Conservation (phyloP, 768 basidiomycete species). For the Russula griseocarnosa region DNA sequence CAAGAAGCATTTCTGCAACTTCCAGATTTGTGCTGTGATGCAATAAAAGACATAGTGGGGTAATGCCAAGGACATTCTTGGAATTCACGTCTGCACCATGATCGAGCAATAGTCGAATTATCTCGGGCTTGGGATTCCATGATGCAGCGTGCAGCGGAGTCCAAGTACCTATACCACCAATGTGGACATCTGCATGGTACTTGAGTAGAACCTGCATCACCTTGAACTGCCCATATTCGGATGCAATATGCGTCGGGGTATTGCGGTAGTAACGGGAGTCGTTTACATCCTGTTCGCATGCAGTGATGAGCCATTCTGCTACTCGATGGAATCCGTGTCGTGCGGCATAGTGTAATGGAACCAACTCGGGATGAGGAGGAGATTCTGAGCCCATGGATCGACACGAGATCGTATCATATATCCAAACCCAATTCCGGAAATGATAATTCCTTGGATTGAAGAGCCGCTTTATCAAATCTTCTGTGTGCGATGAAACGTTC, state of each 20-base stretch:
- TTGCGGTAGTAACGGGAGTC: neutral
- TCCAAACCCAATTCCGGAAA: no score
- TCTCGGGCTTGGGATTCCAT: neutral
- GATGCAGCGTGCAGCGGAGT: neutral
- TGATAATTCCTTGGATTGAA: no score
- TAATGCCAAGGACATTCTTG: fast-evolving
- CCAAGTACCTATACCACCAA: neutral
- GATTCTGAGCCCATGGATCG: no score
- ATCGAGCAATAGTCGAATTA: neutral
- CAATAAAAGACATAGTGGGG: neutral
- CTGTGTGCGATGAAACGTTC: neutral
- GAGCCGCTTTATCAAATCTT: neutral
- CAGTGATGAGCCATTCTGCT: neutral
- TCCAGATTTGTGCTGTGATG: neutral
- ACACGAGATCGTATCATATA: no score
- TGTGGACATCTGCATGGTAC: neutral
- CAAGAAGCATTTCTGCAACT: neutral
- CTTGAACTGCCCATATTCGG: no score
- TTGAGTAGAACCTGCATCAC: neutral
- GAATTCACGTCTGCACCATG: neutral
- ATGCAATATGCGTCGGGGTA: neutral
- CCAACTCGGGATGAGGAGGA: neutral
- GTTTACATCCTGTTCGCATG: neutral
- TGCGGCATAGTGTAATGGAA: neutral
- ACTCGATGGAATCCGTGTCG: neutral